Conservation (phyloP, 78 protist genomes). For the Dictyostelium discoideum region DNA sequence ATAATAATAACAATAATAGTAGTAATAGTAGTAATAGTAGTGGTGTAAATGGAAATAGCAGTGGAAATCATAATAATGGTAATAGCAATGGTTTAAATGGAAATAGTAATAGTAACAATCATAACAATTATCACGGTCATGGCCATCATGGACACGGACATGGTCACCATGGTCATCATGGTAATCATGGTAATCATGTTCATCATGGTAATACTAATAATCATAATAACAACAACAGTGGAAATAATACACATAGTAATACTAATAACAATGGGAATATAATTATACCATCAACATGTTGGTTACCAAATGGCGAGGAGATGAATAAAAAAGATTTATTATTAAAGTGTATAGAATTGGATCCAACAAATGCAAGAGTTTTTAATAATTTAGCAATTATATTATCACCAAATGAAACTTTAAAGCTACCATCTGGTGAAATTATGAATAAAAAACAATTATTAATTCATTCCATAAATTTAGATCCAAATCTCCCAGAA, state of each 20-base stretch:
- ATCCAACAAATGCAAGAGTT: neutral
- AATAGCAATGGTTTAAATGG: too few species aligned
- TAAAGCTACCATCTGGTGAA: neutral
- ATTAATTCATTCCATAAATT: neutral
- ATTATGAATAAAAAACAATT: conserved; percentile 4
- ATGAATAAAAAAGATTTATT: neutral
- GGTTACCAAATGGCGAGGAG: neutral
- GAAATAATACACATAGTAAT: neutral
- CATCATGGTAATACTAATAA: neutral
- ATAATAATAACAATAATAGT: neutral
- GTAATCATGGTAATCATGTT: neutral
- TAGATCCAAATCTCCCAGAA: neutral
- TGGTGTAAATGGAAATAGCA: too few species aligned
- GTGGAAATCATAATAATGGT: too few species aligned
- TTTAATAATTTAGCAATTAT: neutral
- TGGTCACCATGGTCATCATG: too few species aligned
- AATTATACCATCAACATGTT: neutral
- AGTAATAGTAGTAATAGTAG: neutral
- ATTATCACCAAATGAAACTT: neutral
- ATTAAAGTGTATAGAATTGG: neutral
- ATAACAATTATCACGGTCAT: too few species aligned
- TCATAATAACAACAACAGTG: neutral
- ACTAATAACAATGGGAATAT: neutral
- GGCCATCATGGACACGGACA: too few species aligned
- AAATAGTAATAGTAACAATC: too few species aligned